Conservation (phyloP, 306 rosid genomes). For the Erythrophleum fordii region DNA sequence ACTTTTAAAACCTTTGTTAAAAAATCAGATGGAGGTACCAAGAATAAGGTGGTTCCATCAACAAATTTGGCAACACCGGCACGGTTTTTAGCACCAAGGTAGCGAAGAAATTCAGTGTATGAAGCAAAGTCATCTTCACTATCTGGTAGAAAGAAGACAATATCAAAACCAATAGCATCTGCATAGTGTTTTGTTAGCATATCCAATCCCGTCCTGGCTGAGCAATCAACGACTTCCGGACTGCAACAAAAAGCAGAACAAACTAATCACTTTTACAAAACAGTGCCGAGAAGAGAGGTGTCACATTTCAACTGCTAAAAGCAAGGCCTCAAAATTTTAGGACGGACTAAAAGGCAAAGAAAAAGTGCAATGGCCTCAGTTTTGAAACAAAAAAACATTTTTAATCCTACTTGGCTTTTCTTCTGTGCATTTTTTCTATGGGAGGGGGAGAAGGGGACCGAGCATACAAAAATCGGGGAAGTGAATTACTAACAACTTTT, state of each 20-base stretch:
- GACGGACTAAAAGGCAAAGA: neutral
- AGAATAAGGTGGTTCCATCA: conserved; percentile 86
- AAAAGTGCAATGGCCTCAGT: neutral
- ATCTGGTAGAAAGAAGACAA: conserved; percentile 95
- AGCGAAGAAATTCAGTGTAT: conserved; percentile 96
- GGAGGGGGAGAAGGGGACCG: too few relatives aligned
- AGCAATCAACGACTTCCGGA: conserved; percentile 92
- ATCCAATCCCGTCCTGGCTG: conserved; percentile 98
- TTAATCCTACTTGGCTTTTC: too few relatives aligned
- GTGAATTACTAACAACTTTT: neutral
- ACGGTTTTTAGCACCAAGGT: conserved; percentile 86
- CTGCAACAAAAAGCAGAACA: conserved; percentile 63
- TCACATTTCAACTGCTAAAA: neutral
- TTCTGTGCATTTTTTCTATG: too few relatives aligned
- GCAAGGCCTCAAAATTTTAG: neutral
- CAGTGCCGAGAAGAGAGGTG: neutral
- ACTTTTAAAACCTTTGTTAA: conserved; percentile 86
- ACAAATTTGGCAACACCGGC: conserved; percentile 99
- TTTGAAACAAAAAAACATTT: neutral
- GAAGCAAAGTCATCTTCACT: conserved; percentile 99
- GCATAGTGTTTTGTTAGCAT: conserved; percentile 87
- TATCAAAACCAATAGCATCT: conserved; percentile 90
- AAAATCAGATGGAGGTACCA: conserved; percentile 98
- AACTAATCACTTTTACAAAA: conserved; percentile 35
- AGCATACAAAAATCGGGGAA: too few relatives aligned